phyloP scores from a whole-genome alignment of 208 protist species.

The Leishmania mexicana region DNA sequence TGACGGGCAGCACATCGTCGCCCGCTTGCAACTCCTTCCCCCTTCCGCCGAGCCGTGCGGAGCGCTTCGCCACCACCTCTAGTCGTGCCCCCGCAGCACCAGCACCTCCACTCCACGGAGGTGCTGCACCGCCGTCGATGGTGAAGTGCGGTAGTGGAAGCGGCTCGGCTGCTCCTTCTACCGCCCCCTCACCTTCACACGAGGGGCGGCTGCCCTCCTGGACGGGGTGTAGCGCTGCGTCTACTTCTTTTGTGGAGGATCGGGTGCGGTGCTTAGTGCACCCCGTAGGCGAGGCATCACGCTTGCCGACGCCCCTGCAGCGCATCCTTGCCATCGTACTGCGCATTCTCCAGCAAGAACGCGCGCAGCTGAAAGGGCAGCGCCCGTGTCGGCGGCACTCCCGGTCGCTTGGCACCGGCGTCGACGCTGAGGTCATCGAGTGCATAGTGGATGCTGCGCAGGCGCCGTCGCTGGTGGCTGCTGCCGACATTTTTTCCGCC shows the following conservation, averaged over 20 bases:
- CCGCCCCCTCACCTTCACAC: neutral
- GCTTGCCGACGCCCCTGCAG: conserved; percentile 12
- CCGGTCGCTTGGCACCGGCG: neutral
- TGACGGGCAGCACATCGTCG: neutral
- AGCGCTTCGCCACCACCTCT: neutral
- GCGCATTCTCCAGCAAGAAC: conserved; percentile 24
- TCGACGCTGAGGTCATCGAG: conserved; percentile 11
- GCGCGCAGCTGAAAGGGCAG: conserved; percentile 24
- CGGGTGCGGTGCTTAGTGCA: conserved; percentile 17
- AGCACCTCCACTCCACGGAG: neutral
- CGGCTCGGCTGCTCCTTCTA: neutral
- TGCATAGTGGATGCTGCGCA: conserved; percentile 23
- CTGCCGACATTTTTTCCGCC: conserved; percentile 6
- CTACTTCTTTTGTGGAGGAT: conserved; percentile 12
- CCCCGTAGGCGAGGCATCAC: neutral
- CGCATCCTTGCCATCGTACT: conserved; percentile 17
- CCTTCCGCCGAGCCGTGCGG: neutral
- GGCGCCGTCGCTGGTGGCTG: conserved; percentile 8
- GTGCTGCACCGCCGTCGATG: neutral
- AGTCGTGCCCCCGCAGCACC: neutral
- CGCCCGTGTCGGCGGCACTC: conserved; percentile 24
- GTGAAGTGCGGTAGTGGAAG: neutral
- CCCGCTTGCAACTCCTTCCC: neutral
- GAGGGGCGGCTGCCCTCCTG: neutral
- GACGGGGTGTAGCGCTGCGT: neutral